Base-by-base conservation (phyloP, 805 yeast species). In the Ogataea zsoltii region DNA sequence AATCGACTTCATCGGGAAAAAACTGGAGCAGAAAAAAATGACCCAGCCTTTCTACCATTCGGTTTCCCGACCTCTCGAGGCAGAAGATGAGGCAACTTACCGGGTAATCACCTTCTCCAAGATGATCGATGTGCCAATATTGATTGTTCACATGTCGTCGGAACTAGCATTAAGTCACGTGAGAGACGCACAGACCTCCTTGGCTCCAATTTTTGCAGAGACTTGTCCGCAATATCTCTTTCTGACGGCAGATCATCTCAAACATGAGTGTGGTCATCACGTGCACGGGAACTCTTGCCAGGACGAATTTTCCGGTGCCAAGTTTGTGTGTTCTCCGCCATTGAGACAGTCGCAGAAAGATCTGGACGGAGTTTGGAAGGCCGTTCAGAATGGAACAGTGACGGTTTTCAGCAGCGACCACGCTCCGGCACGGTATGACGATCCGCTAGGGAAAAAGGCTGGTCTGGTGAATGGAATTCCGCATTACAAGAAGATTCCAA, bases 141-240 rank as follows among this genome's bases (percentile, higher is more conserved):
- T 75, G 36, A 69, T 75, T 28, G 79, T 75, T 9, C 80, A 75
- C 51, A 74, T 75, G 65, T 75, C 79, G 3, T 64, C 76, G 1
- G 69, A 67, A 15, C 61, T 62, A 4, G 74, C 77, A 0, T 51
- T 74, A 23, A 56, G 58, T 2, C 72, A 69, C 50, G 76, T 75
- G 29, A 63, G 69, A 38, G 58, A 52, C 3, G 77, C 79, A 0
- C 78, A 74, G 57, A 66, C 66, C 29, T 53, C 63, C 14, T 55
- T 67, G 44, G 55, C 64, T 17, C 77, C 78, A n/a, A 63, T 75
- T 3, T 70, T 61, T 51, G 76, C 77, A 6, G 79, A 75, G 51
- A 74, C 80, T 1, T 75, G 80, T 49, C 79, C 79, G 10, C 80
- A 75, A 58, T 75, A 75, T 48, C 56, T 74, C 23, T 69, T 72